These are phyloP conservation scores for Aspergillus intermedius DNA, from an alignment of 2,329 filamentous ascomycete genomes.

Conservation along the genomic window DNA sequence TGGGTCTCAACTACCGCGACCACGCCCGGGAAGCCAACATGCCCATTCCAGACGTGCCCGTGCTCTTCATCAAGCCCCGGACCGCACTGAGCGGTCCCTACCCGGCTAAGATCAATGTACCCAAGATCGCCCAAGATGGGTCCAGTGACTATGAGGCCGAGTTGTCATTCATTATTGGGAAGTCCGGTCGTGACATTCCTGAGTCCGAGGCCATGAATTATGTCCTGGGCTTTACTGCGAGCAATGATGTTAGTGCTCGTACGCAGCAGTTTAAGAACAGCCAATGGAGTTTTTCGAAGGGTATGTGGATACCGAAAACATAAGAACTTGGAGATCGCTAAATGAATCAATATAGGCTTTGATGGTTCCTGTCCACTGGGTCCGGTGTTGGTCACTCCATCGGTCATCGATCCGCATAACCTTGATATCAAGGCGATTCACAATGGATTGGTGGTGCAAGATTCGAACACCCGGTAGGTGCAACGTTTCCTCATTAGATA, in stretches of 20 bases:
- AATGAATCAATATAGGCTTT: conserved; percentile 17
- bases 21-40: conserved; percentile 36
- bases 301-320: conserved; percentile 7
- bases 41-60: conserved; percentile 29
- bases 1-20: conserved; percentile 8
- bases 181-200: conserved; percentile 33
- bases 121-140: conserved; percentile 29
- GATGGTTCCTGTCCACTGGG: conserved; percentile 33
- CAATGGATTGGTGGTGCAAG: conserved; percentile 32
- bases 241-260: conserved; percentile 36
- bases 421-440: conserved; percentile 28
- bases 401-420: conserved; percentile 27
- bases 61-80: conserved; percentile 37
- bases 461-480: conserved; percentile 25
- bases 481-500: not conserved
- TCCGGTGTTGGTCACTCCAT: conserved; percentile 29
- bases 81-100: conserved; percentile 29
- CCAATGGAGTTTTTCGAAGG: conserved; percentile 39
- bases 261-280: conserved; percentile 32
- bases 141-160: conserved; percentile 39
- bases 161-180: conserved; percentile 32
- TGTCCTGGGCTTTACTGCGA: conserved; percentile 36
- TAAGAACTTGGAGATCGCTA: not conserved
- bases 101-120: conserved; percentile 24
- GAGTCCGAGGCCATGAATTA: conserved; percentile 33